These are phyloP conservation scores for Cyclostephanos invisitatus DNA, from an alignment of 108 stramenopile species.

Conservation along the genomic window DNA sequence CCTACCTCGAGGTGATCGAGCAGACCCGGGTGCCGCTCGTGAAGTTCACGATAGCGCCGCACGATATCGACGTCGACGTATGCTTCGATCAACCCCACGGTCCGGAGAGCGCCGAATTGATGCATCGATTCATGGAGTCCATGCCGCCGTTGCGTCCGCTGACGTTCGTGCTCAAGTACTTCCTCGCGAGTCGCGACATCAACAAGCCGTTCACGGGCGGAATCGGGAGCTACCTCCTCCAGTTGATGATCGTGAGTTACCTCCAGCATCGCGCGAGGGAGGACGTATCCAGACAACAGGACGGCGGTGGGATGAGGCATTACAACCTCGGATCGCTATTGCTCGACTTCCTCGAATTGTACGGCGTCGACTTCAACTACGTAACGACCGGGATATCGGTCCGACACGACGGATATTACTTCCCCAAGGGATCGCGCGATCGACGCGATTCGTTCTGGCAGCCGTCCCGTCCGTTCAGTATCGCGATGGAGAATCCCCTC, in stretches of 20 bases:
- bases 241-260: slow-evolving; percentile 88
- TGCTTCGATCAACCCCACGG: slow-evolving; percentile 88
- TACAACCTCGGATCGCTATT: slow-evolving; percentile 84
- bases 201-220: slow-evolving; percentile 97
- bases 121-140: slow-evolving; percentile 75
- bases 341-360: slow-evolving; percentile 92
- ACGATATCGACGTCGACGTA: slow-evolving; percentile 81
- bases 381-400: slow-evolving; percentile 83
- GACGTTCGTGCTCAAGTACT: slow-evolving; percentile 93
- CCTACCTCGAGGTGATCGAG: slow-evolving; percentile 88
- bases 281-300: slow-evolving; percentile 19
- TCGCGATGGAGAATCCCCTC: slow-evolving; percentile 92
- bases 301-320: slow-evolving; percentile 11
- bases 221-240: slow-evolving; percentile 89
- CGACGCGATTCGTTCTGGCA: slow-evolving; percentile 64
- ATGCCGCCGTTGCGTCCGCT: slow-evolving; percentile 90
- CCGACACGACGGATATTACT: slow-evolving; percentile 84
- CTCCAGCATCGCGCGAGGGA: slow-evolving; percentile 81
- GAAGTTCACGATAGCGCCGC: slow-evolving; percentile 86
- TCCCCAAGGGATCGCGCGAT: slow-evolving; percentile 76
- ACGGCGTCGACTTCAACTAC: slow-evolving; percentile 91
- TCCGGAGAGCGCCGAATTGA: slow-evolving; percentile 68
- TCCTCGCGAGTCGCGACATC: slow-evolving; percentile 85
- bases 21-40: slow-evolving; percentile 93
- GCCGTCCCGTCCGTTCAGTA: slow-evolving; percentile 54